Evolutionary conservation across 495 filamentous ascomycete genomes (phyloP).

Genomic region (Trichocladium uniseriatum): DNA sequence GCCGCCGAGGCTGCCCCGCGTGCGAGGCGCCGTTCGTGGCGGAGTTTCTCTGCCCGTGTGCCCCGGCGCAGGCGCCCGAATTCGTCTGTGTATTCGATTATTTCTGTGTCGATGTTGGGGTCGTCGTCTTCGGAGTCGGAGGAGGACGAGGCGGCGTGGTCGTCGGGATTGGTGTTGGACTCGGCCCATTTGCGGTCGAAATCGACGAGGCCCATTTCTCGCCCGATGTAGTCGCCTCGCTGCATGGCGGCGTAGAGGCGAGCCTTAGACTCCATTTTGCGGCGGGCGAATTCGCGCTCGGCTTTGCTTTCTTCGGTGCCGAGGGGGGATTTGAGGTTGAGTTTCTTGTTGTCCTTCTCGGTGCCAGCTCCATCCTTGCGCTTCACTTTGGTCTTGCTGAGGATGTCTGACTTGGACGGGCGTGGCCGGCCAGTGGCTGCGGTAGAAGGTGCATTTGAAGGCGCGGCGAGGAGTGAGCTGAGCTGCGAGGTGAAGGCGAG

Average conservation of each 20-base stretch:
- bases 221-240: slow-evolving; percentile 52
- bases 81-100: slow-evolving; percentile 80
- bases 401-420: slow-evolving; percentile 57
- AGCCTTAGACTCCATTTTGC: slow-evolving; percentile 80
- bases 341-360: slow-evolving; percentile 21
- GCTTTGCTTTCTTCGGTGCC: slow-evolving; percentile 38
- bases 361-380: slow-evolving; percentile 36
- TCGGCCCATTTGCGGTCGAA: slow-evolving; percentile 95
- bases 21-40: slow-evolving; percentile 39
- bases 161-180: slow-evolving; percentile 20
- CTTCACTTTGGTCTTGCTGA: slow-evolving; percentile 63
- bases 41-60: slow-evolving; percentile 53
- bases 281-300: slow-evolving; percentile 50
- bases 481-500: slow-evolving; percentile 74
- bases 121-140: slow-evolving; percentile 37
- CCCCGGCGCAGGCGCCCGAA: slow-evolving; percentile 69
- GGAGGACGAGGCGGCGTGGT: slow-evolving; percentile 26
- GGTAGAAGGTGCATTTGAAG: slow-evolving; percentile 22
- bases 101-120: slow-evolving; percentile 41
- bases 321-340: slow-evolving; percentile 33
- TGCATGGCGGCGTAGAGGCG: slow-evolving; percentile 78
- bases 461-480: slow-evolving; percentile 55
- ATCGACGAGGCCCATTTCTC: slow-evolving; percentile 63
- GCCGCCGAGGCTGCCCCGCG: slow-evolving; percentile 36
- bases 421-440: slow-evolving; percentile 49